Evolutionary conservation across 805 yeast species (phyloP), one percentile per base, ranked within the genome.

Genomic region (Kazachstania martiniae): DNA sequence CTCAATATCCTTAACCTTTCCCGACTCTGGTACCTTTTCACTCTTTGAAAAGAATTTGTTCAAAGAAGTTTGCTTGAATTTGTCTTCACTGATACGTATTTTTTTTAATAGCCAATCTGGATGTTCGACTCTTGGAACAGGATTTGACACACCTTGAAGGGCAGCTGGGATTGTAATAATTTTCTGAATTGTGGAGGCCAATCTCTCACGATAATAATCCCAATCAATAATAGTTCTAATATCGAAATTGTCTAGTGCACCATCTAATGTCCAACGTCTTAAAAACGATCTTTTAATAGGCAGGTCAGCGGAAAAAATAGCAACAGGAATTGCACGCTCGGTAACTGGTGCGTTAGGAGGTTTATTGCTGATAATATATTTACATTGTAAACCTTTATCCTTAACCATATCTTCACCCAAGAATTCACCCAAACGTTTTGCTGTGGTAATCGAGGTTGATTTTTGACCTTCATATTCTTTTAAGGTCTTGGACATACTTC

Each of bases 151-250:
- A 32, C 74, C 74, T 60, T 91, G 98, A 34, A 89, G 63, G 5
- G 96, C 97, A 4, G 99, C 99, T 2, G 99, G 99, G 43, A 91
- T 89, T 0, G 95, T 81, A 44, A 91, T 83, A 46, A 91, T 85
- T 58, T 93, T 91, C 54, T 87, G 95, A 27, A 93, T 76, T 5
- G 87, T 94, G 2, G 95, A 85, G 0, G 89, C 93, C 22, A 91
- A 66, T 47, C 99, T 74, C 47, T 85, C 95, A 40, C 77, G 68
- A 52, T 91, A 91, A 52, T 91, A 91, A 15, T 63, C 74, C 99
- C 99, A 91, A 56, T 91, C 97, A 39, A 91, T 71, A 32, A 91
- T 80, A 13, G 73, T 69, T 47, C 97, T 68, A 3, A 95, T 94
- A 55, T 89, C 96, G 51, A 84, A 84, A 30, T 76, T 73, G 3